Base-by-base conservation (phyloP, 1,139 yeast species). In the Ogataea hybrid region DNA sequence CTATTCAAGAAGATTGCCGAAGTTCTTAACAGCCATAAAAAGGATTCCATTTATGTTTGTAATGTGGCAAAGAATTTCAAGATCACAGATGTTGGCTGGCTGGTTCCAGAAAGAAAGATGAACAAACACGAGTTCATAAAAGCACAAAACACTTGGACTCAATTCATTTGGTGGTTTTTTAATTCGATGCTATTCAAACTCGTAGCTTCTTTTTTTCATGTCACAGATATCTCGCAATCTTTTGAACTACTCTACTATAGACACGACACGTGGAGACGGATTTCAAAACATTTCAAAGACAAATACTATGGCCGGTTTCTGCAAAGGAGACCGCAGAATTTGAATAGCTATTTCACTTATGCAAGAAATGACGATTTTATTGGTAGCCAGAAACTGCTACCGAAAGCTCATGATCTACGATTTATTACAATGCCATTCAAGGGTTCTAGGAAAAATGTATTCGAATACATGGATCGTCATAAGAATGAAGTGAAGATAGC, bases 121-220 rank as follows among this genome's bases (percentile, higher is more conserved):
- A 73, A 73, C 21, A 61, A 58, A 25, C 70, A 67, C 32, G 81
- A 74, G 43, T 59, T 60, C 21, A 37, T 48, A 1, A 57, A 57
- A 44, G 64, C 78, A 9, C 51, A 50, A 35, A 31, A 44, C 0
- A 50, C 73, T n/a, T 60, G 79, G 14, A 43, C 57, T 1, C 54
- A 59, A 5, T 75, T 84, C 42, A 25, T 85, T 1, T 39, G 47
- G 3, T 90, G 96, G 96, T 45, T 84, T 3, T 74, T 84, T 37
- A 53, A 65, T 0, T 39, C 41, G 0, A 69, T 81, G 39, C 49
- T 87, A 1, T 67, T 73, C 6, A 69, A 68, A 11, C 50, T 87
- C 1, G 50, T 86, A 0, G 61, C 68, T 0, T 61, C 73, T 0
- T 79, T 77, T 54, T 90, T 90, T 70, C 83, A 84, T 56, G 79